Percentiles rank a stretch among this genome's conserved stretches.
phyloP scores from a whole-genome alignment of 257 asterid genomes.

The Scutellaria barbata region DNA sequence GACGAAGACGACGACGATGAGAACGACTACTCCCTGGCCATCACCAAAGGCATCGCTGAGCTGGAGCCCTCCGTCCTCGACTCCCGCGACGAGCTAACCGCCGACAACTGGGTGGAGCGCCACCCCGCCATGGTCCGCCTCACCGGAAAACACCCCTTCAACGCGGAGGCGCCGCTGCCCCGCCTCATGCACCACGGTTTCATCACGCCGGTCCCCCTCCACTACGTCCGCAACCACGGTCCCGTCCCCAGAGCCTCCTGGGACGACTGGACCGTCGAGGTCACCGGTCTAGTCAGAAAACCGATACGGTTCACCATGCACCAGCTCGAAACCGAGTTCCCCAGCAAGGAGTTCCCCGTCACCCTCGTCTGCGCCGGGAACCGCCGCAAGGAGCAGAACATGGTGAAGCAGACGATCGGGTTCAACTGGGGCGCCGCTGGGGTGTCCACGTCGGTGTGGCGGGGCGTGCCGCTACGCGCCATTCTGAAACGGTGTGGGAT shows the following conservation, averaged over 20 bases:
- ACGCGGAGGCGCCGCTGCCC: slow-evolving; percentile 82
- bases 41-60: slow-evolving; percentile 61
- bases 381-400: slow-evolving; percentile 88
- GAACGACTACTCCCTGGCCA: slow-evolving; percentile 32
- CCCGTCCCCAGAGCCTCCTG: slow-evolving; percentile 68
- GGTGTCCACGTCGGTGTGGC: slow-evolving; percentile 82
- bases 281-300: slow-evolving; percentile 67
- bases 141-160: slow-evolving; percentile 96
- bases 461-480: slow-evolving; percentile 79
- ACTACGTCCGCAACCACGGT: slow-evolving; percentile 98
- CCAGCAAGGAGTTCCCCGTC: slow-evolving; percentile 60
- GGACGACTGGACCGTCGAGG: slow-evolving; percentile 80
- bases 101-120: slow-evolving; percentile 84
- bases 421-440: slow-evolving; percentile 97
- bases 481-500: slow-evolving; percentile 72
- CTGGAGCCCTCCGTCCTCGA: slow-evolving; percentile 68
- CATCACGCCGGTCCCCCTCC: slow-evolving; percentile 94
- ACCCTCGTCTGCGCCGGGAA: slow-evolving; percentile 92
- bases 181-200: slow-evolving; percentile 93
- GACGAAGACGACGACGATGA: slow-evolving; percentile 46
- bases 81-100: slow-evolving; percentile 67
- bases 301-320: slow-evolving; percentile 73
- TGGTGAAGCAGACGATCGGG: slow-evolving; percentile 82
- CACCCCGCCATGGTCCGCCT: slow-evolving; percentile 79
- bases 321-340: slow-evolving; percentile 65